Conservation (phyloP, 495 filamentous ascomycete genomes). For the Neurospora sp. region DNA sequence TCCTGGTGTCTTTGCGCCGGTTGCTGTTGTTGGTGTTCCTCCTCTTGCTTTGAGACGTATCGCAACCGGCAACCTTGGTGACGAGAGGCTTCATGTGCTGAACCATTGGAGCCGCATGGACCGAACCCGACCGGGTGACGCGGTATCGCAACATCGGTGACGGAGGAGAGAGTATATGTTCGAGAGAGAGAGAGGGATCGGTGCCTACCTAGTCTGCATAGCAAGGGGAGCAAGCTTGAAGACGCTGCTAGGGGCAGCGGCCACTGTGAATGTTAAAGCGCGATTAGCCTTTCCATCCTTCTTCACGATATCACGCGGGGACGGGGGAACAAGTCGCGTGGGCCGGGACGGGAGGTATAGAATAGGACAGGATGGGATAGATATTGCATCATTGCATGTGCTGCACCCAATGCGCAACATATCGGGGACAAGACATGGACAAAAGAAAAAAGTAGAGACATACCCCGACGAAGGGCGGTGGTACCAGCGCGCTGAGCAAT, state of each 20-base stretch:
- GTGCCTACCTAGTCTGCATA: conserved; percentile 20
- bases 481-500: conserved; percentile 26
- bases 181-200: not conserved
- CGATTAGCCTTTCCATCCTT: conserved; percentile 4
- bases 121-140: not conserved
- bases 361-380: not conserved
- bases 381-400: not conserved
- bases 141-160: not conserved
- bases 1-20: not conserved
- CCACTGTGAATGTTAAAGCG: conserved; percentile 8
- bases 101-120: not conserved
- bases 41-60: not conserved
- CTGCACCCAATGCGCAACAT: not conserved
- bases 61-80: not conserved
- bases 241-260: conserved; percentile 20
- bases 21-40: not conserved
- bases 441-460: not conserved
- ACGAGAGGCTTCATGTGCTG: not conserved
- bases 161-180: not conserved
- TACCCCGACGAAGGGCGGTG: conserved; percentile 29
- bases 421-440: not conserved
- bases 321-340: not conserved
- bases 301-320: not conserved
- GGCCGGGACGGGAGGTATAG: not conserved
- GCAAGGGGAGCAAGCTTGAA: conserved; percentile 9